Evolutionary conservation across 371 early-diverging fungal genomes (phyloP).

Genomic region (Actinomucor elegans): DNA sequence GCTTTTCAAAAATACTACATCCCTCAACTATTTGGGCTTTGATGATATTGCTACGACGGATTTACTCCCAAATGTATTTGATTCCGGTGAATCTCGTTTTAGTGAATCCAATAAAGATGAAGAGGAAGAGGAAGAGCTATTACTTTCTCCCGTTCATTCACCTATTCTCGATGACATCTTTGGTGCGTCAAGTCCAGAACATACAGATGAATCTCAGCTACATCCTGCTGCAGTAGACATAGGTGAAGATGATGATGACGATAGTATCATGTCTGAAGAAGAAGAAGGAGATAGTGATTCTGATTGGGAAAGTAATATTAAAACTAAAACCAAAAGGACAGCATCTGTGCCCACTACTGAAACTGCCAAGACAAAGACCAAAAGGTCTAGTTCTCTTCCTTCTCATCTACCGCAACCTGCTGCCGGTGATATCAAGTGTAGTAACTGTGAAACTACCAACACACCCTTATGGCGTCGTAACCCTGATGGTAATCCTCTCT

Average conservation of each 20-base stretch:
- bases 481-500: constrained; percentile 28
- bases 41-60: too few relatives aligned
- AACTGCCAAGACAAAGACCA: constrained; percentile 1
- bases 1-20: constrained; percentile 2
- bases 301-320: constrained; percentile 13
- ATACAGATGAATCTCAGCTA: background rate
- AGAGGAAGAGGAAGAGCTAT: constrained; percentile 16
- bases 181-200: constrained; percentile 2
- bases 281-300: constrained; percentile 16
- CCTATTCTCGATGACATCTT: constrained; percentile 2
- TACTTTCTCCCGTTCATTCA: constrained; percentile 20
- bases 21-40: constrained; percentile 6
- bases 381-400: constrained; percentile 1
- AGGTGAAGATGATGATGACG: constrained; percentile 8
- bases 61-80: constrained; percentile 5
- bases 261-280: background rate
- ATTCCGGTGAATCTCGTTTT: constrained; percentile 14
- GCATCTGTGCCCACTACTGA: background rate
- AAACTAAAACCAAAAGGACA: constrained; percentile 1
- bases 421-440: constrained; percentile 15
- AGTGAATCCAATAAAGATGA: constrained; percentile 16
- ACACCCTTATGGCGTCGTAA: constrained; percentile 37
- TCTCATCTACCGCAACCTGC: background rate
- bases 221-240: background rate
- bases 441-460: constrained; percentile 31